Base-by-base conservation (phyloP, 108 stramenopile species). In the Skeletonema menzelii region DNA sequence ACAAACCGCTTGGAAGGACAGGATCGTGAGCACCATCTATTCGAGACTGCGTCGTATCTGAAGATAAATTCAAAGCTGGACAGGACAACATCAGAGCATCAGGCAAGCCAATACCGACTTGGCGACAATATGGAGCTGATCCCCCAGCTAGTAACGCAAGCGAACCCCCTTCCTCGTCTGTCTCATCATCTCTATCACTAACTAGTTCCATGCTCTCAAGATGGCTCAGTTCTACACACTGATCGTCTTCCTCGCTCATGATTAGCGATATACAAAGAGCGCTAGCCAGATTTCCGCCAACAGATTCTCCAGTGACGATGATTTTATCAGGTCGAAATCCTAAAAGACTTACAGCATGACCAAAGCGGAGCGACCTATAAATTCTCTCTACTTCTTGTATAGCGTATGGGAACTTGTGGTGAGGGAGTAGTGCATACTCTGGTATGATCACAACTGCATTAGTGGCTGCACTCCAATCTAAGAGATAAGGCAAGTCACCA, bases 11-110 rank as follows among this genome's bases (percentile, higher is more conserved):
- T 2, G 93, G 93, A 17, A 95, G 73, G 8, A 95, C 91, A 2
- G 93, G 91, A 82, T 95, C 93, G 8, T 86, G 72, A 12, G 77
- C 83, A 27, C 93, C 90, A 28, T 72, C 67, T 5, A 95, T 66
- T 10, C 93, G 82, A 27, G 90, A 91, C 24, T 84, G 87, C 40
- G 77, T 86, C 1, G 76, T 20, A 26, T 88, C 89, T 42, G 85
- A 72, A 10, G 88, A 82, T 28, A 95, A 60, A 69, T 95, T 91
- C 19, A 95, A 76, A 2, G 84, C 86, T 15, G 93, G 87, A 73
- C 93, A 95, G 22, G 84, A 85, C 19, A 95, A 79, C 85, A 95
- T 77, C 38, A 95, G 53, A 15, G 90, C 89, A 70, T 91, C 87
- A 42, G 94, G 94, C 59, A 95, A 56, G 32, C 56, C 61, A 32